These are phyloP conservation scores for Nepenthes alata DNA, from an alignment of 179 eudicot species.

Conservation along the genomic window DNA sequence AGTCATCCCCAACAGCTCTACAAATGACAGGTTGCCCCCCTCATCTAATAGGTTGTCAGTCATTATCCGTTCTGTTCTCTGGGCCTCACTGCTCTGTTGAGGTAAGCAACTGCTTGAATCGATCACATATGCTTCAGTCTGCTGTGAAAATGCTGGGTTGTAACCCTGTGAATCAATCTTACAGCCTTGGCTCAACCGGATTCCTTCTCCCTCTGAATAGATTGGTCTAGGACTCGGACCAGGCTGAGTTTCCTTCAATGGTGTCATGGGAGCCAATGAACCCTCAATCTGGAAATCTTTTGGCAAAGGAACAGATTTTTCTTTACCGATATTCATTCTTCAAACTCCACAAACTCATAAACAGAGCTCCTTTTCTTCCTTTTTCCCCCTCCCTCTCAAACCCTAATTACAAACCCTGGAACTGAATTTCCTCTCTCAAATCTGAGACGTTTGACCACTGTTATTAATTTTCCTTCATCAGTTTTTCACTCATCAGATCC, in stretches of 20 bases:
- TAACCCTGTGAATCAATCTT: constrained; percentile 12
- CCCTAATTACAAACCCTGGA: not conserved
- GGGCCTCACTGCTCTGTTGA: constrained; percentile 17
- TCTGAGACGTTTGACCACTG: too few species aligned
- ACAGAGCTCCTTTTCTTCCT: not conserved
- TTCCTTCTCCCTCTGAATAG: constrained; percentile 12
- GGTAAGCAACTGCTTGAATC: constrained; percentile 7
- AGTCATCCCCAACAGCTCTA: constrained; percentile 17
- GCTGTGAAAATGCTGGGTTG: constrained; percentile 13
- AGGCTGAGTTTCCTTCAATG: constrained; percentile 12
- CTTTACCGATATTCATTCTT: constrained; percentile 25
- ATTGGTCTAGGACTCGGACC: constrained; percentile 12
- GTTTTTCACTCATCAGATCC: too few species aligned
- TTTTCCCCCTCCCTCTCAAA: not conserved
- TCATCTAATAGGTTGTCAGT: constrained; percentile 1
- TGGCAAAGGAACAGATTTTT: constrained; percentile 20
- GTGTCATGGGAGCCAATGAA: constrained; percentile 21
- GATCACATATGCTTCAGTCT: not conserved
- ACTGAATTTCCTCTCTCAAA: too few species aligned
- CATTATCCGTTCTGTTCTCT: constrained; percentile 5
- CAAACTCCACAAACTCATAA: not conserved
- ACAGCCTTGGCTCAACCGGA: constrained; percentile 3
- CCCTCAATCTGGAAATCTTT: constrained; percentile 15
- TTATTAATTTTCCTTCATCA: too few species aligned
- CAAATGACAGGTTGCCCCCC: constrained; percentile 11